These are phyloP conservation scores for Claviceps monticola DNA, from an alignment of 2,329 filamentous ascomycete genomes.

Conservation along the genomic window DNA sequence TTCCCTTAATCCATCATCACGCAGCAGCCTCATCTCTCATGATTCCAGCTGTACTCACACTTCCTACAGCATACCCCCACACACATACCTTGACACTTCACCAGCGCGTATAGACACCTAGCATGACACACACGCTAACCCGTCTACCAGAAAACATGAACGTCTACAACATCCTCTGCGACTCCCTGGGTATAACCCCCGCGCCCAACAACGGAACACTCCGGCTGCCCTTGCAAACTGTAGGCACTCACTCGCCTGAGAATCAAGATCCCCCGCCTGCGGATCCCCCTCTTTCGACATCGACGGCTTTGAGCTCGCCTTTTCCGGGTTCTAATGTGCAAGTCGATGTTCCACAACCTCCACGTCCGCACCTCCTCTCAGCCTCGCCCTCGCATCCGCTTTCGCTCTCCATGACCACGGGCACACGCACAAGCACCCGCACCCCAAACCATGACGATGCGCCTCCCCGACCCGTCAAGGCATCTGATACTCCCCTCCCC, in stretches of 20 bases:
- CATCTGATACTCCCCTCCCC: neutral
- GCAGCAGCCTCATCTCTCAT: no score
- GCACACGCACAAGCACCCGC: neutral
- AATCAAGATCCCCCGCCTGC: neutral
- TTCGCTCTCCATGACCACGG: neutral
- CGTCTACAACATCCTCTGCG: constrained; percentile 89
- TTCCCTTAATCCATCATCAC: no score
- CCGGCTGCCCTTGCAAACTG: constrained; percentile 50
- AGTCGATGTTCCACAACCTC: neutral
- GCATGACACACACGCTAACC: constrained; percentile 13
- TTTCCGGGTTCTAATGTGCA: neutral
- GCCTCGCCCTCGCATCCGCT: constrained; percentile 27
- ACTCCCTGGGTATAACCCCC: constrained; percentile 62
- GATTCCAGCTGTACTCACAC: no score
- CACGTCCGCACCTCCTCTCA: constrained; percentile 17
- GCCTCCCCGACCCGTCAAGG: constrained; percentile 1
- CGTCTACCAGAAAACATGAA: constrained; percentile 64
- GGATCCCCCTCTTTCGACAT: neutral
- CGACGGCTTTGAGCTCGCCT: neutral
- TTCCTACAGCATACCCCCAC: no score
- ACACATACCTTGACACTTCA: no score
- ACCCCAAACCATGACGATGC: neutral
- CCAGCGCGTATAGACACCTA: no score
- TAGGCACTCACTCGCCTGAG: constrained; percentile 44
- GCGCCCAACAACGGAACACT: constrained; percentile 80